Evolutionary conservation across 495 filamentous ascomycete genomes (phyloP).

Genomic region (Penicillium paradoxum): DNA sequence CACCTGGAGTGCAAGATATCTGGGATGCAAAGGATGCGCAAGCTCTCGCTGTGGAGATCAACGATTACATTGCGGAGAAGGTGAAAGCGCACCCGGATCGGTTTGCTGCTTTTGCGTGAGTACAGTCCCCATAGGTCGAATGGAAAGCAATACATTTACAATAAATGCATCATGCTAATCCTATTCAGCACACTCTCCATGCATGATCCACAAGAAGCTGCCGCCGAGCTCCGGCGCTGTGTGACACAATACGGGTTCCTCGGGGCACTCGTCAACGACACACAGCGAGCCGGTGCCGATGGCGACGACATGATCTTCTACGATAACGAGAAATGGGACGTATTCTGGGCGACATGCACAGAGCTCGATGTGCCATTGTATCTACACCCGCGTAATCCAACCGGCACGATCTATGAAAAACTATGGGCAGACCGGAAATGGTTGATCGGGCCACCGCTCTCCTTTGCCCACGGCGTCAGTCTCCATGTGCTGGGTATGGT

Average conservation of each 20-base stretch:
- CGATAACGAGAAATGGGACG: conserved; percentile 49
- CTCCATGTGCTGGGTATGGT: conserved; percentile 50
- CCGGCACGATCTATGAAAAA: conserved; percentile 44
- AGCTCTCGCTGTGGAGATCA: conserved; percentile 45
- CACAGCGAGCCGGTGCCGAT: conserved; percentile 41
- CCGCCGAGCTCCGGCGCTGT: conserved; percentile 49
- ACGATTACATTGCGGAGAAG: conserved; percentile 53
- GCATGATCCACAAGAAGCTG: conserved; percentile 52
- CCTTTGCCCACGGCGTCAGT: conserved; percentile 47
- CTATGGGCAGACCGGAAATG: conserved; percentile 48
- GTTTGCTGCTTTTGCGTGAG: conserved; percentile 53
- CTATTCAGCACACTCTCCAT: conserved; percentile 42
- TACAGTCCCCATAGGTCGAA: background rate
- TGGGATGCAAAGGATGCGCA: conserved; percentile 44
- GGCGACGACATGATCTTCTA: conserved; percentile 57
- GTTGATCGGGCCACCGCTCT: conserved; percentile 41
- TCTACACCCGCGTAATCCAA: conserved; percentile 53
- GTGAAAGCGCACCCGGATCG: conserved; percentile 47
- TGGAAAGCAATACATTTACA: background rate
- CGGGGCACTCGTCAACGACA: conserved; percentile 58
- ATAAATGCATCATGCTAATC: background rate
- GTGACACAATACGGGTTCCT: conserved; percentile 53
- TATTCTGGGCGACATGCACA: conserved; percentile 52
- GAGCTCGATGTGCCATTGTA: conserved; percentile 62
- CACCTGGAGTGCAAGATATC: conserved; percentile 56